Evolutionary conservation across 176 grass and related monocot genomes (phyloP).

Genomic region (Ampelocalamus luodianensis): DNA sequence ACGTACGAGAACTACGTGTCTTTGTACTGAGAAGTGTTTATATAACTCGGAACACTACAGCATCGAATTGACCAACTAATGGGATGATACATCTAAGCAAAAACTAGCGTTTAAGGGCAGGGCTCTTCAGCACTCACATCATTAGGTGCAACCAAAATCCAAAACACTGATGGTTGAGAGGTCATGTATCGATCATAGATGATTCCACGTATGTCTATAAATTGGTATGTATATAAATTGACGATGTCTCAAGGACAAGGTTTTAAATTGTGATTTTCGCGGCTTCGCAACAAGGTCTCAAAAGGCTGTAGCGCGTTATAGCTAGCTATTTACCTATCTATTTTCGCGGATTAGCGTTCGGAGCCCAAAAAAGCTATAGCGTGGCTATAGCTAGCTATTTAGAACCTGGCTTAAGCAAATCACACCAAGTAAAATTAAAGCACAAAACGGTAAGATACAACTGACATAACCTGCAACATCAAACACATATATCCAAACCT

Average conservation of each 20-base stretch:
- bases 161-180: neutral
- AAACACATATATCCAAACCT: neutral
- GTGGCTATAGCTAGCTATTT: too few species aligned
- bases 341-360: too few species aligned
- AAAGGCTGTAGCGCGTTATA: too few species aligned
- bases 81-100: neutral
- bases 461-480: neutral
- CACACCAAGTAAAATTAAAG: neutral
- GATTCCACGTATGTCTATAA: neutral
- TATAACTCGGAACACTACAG: neutral
- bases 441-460: neutral
- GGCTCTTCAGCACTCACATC: neutral
- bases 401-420: neutral
- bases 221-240: neutral
- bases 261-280: too few species aligned
- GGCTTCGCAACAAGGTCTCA: too few species aligned
- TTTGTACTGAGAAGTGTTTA: neutral
- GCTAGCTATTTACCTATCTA: too few species aligned
- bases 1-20: neutral
- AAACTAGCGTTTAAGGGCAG: neutral
- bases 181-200: constrained; percentile 2
- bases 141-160: constrained; percentile 16
- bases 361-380: too few species aligned
- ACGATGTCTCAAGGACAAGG: too few species aligned
- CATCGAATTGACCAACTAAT: neutral